Conservation (phyloP, 2,329 filamentous ascomycete species). For the Aspergillus aculeatinus region DNA sequence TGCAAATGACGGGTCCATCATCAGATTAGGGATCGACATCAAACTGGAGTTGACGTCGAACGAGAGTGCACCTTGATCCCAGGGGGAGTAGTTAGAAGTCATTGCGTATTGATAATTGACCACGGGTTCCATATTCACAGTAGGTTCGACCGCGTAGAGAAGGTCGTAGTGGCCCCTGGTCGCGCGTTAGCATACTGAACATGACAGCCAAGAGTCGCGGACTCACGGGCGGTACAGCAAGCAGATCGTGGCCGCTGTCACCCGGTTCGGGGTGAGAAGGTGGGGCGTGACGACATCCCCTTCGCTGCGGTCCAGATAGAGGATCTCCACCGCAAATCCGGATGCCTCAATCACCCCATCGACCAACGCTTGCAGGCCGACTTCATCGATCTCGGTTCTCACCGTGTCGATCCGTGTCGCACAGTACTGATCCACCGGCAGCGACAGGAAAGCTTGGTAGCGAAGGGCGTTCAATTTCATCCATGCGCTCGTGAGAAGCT, state of each 20-base stretch:
- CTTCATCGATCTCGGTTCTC: constrained; percentile 82
- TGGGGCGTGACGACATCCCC: constrained; percentile 68
- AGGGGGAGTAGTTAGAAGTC: constrained; percentile 39
- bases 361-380: constrained; percentile 76
- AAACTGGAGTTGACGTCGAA: constrained; percentile 43
- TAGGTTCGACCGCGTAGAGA: constrained; percentile 67
- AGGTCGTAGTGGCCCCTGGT: constrained; percentile 85
- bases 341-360: constrained; percentile 77
- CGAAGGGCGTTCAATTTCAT: constrained; percentile 70
- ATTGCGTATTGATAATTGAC: constrained; percentile 45
- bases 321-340: constrained; percentile 78
- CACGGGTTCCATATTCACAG: constrained; percentile 38
- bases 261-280: constrained; percentile 35
- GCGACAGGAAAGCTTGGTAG: constrained; percentile 72
- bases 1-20: constrained; percentile 37
- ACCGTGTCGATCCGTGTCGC: constrained; percentile 68
- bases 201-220: background rate
- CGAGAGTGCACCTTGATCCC: constrained; percentile 38
- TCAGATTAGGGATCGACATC: constrained; percentile 43
- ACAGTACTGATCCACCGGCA: constrained; percentile 67
- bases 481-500: constrained; percentile 80
- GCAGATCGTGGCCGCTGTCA: constrained; percentile 62
- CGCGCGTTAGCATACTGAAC: constrained; percentile 20
- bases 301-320: constrained; percentile 83
- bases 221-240: constrained; percentile 67